These are phyloP conservation scores for Arthroderma sp. DNA, from an alignment of 2,329 filamentous ascomycete species.

Conservation along the genomic window DNA sequence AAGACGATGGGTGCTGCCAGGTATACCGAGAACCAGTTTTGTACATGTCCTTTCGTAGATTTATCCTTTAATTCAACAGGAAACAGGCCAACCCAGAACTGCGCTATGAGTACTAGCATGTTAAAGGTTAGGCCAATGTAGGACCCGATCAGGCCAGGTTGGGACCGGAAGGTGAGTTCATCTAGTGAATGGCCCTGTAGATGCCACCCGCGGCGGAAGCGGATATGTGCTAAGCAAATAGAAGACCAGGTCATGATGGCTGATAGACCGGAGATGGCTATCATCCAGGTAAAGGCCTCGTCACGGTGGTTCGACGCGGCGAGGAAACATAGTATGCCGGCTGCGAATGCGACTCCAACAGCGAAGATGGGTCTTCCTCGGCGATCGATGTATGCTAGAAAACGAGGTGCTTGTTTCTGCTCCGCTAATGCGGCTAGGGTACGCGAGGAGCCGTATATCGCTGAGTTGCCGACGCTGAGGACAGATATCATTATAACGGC, in stretches of 20 bases:
- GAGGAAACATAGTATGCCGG: constrained; percentile 67
- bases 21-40: constrained; percentile 38
- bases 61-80: constrained; percentile 42
- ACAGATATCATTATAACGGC: constrained; percentile 62
- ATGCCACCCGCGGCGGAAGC: constrained; percentile 34
- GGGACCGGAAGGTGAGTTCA: constrained; percentile 33
- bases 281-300: constrained; percentile 59
- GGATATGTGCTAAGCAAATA: constrained; percentile 38
- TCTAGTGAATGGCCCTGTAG: constrained; percentile 28
- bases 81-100: constrained; percentile 64
- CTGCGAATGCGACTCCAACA: constrained; percentile 56
- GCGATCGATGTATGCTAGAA: constrained; percentile 56
- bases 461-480: constrained; percentile 57
- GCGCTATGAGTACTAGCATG: constrained; percentile 58
- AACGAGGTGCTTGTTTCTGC: constrained; percentile 55
- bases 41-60: constrained; percentile 35
- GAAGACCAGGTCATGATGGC: constrained; percentile 48
- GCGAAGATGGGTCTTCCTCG: constrained; percentile 50
- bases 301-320: constrained; percentile 51
- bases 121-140: constrained; percentile 50
- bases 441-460: constrained; percentile 50
- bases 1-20: constrained; percentile 32
- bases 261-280: constrained; percentile 42
- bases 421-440: constrained; percentile 67
- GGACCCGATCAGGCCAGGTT: constrained; percentile 46